Conservation (phyloP, 805 yeast genomes). For the Candida palmyrensis region DNA sequence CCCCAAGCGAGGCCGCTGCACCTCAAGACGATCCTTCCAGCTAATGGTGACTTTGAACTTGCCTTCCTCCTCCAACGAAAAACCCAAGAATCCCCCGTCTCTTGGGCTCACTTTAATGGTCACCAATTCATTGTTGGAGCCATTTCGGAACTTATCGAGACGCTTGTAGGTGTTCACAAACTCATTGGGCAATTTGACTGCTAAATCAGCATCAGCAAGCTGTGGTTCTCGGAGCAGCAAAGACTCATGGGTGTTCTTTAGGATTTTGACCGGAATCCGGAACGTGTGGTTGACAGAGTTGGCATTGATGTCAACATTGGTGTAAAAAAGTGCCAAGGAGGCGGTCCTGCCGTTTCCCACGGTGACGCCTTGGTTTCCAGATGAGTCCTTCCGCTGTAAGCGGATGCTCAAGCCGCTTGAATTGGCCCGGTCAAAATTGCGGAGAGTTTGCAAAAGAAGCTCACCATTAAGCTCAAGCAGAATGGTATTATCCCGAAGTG, state of each 20-base stretch:
- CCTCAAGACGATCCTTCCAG: conserved; percentile 54
- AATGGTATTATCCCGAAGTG: conserved; percentile 49
- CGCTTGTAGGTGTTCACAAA: conserved; percentile 53
- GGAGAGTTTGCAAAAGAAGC: conserved; percentile 51
- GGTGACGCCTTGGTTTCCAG: conserved; percentile 17
- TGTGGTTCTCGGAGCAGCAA: conserved; percentile 57
- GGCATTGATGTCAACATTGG: conserved; percentile 37
- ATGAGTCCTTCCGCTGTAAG: conserved; percentile 40
- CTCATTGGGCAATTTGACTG: conserved; percentile 48
- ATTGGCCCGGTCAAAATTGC: conserved; percentile 50
- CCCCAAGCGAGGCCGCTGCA: conserved; percentile 24
- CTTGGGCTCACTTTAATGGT: conserved; percentile 44
- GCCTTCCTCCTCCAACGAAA: conserved; percentile 52
- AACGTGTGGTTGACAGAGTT: conserved; percentile 58
- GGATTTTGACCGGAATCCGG: conserved; percentile 63
- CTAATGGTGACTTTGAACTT: conserved; percentile 47
- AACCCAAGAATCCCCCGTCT: conserved; percentile 44
- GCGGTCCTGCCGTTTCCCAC: conserved; percentile 38
- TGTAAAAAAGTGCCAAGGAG: conserved; percentile 50
- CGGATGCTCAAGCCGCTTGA: conserved; percentile 44
- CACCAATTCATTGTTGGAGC: conserved; percentile 33
- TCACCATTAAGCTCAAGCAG: conserved; percentile 61
- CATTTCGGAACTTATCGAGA: conserved; percentile 58
- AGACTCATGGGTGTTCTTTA: conserved; percentile 50
- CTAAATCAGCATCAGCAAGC: conserved; percentile 47